Base-by-base conservation (phyloP, 176 grass and related monocot genomes). In the Neostapfia colusana region DNA sequence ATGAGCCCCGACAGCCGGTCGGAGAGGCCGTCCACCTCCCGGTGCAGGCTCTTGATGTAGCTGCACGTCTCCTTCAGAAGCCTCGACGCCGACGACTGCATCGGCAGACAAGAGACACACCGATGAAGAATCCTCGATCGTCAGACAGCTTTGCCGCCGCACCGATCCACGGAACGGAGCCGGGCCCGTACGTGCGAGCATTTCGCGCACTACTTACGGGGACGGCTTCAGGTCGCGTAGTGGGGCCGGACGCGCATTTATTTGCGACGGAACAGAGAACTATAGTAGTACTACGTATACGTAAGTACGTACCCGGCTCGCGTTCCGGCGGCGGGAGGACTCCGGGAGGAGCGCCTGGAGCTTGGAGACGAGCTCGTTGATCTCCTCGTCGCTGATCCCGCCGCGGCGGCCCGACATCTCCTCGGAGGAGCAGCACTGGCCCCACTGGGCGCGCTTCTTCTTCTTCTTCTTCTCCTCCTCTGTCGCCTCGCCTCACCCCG, bases 1-100 rank as follows among this genome's bases (percentile, higher is more conserved):
- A 97, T 93, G 37, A 97, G 86, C 65, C 73, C 79, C 6, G 88
- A 93, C 69, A 97, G 88, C 17, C 83, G 88, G 25, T 89, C 90
- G 11, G 88, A 91, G 23, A 97, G 88, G 81, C 89, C 90, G 69
- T 93, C 93, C 27, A 93, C 90, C 53, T 97, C 93, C 46, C 76
- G 81, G 75, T 92, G 89, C 18, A 96, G 85, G 87, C 89, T 92
- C 79, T 92, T 96, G 78, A 96, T 93, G 78, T 91, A 93, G 73
- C 80, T 88, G 81, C 93, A 97, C 45, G 93, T 97, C 74, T 97
- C 93, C 76, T 97, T 93, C n/a, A 97, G 85, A 35, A 97, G 83
- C 81, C 87, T 97, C 65, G 85, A 65, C 79, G 93, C 89, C 75
- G 93, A 92, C 64, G 78, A 86, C 93, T 96, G 88, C 78, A 72